These are phyloP conservation scores for Cryptosporidium andersoni DNA, from an alignment of 169 alveolate genomes.

Conservation along the genomic window DNA sequence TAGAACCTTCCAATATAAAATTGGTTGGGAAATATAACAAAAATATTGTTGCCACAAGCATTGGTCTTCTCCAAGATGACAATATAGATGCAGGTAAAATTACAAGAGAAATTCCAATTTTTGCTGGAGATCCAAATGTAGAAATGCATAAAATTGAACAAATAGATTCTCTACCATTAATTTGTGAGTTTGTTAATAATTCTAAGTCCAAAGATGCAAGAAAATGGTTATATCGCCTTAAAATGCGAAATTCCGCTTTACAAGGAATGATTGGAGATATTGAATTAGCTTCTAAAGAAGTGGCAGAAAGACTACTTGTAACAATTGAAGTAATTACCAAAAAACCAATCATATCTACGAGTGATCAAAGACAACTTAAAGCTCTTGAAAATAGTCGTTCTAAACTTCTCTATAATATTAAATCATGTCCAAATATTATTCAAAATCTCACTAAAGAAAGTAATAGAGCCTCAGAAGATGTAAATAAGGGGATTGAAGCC, in stretches of 20 bases:
- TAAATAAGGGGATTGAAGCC: constrained; percentile 51
- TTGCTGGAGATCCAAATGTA: constrained; percentile 8
- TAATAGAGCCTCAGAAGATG: constrained; percentile 56
- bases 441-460: constrained; percentile 37
- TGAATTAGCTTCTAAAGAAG: constrained; percentile 30
- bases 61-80: constrained; percentile 22
- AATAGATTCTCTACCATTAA: constrained; percentile 32
- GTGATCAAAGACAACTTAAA: constrained; percentile 37
- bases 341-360: neutral
- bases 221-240: constrained; percentile 31
- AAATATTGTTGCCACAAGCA: constrained; percentile 57
- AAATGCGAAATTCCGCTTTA: constrained; percentile 46
- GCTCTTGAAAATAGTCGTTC: constrained; percentile 37
- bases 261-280: constrained; percentile 49
- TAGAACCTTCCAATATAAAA: neutral
- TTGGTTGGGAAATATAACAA: constrained; percentile 2
- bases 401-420: constrained; percentile 36
- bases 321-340: constrained; percentile 1
- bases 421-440: constrained; percentile 50
- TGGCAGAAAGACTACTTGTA: neutral
- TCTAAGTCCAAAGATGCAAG: constrained; percentile 59
- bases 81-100: constrained; percentile 4
- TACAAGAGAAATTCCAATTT: constrained; percentile 5
- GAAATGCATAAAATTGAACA: constrained; percentile 55
- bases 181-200: constrained; percentile 39